Evolutionary conservation across 371 early-diverging fungal species (phyloP).

Genomic region (Haplosporangium sp.): DNA sequence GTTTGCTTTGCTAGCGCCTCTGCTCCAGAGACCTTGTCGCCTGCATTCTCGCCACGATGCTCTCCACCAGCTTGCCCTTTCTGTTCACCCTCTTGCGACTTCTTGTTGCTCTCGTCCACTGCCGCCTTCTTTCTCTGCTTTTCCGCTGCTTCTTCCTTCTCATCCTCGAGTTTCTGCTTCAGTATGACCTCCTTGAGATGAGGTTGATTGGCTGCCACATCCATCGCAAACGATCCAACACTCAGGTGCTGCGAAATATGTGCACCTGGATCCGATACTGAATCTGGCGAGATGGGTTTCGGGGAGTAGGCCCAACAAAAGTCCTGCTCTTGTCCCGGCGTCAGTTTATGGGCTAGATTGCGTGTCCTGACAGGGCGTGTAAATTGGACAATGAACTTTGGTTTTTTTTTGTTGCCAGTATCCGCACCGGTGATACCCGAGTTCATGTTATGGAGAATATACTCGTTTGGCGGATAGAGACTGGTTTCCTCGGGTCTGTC

Average conservation of each 20-base stretch:
- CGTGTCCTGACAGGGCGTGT: slow-evolving; percentile 32
- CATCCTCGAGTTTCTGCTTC: slow-evolving; percentile 17
- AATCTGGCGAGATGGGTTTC: slow-evolving; percentile 35
- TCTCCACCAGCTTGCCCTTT: neutral
- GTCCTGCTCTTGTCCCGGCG: slow-evolving; percentile 42
- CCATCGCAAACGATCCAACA: slow-evolving; percentile 50
- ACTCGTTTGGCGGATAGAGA: slow-evolving; percentile 35
- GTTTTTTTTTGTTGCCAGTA: neutral
- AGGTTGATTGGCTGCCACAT: slow-evolving; percentile 47
- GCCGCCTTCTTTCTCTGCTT: slow-evolving; percentile 19
- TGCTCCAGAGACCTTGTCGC: neutral
- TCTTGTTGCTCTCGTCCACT: slow-evolving; percentile 12
- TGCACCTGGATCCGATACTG: slow-evolving; percentile 33
- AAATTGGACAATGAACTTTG: slow-evolving; percentile 44
- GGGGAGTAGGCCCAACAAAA: slow-evolving; percentile 54
- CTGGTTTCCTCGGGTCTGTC: slow-evolving; percentile 3
- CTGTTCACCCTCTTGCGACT: neutral
- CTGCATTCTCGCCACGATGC: too few species aligned
- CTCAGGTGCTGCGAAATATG: slow-evolving; percentile 42
- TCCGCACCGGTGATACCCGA: neutral
- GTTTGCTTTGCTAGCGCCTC: neutral
- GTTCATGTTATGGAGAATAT: slow-evolving; percentile 37
- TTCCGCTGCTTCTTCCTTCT: slow-evolving; percentile 12
- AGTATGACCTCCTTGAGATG: slow-evolving; percentile 20
- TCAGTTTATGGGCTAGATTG: slow-evolving; percentile 26